Evolutionary conservation across 2,329 filamentous ascomycete genomes (phyloP).

Genomic region (Clarireedia sp.): DNA sequence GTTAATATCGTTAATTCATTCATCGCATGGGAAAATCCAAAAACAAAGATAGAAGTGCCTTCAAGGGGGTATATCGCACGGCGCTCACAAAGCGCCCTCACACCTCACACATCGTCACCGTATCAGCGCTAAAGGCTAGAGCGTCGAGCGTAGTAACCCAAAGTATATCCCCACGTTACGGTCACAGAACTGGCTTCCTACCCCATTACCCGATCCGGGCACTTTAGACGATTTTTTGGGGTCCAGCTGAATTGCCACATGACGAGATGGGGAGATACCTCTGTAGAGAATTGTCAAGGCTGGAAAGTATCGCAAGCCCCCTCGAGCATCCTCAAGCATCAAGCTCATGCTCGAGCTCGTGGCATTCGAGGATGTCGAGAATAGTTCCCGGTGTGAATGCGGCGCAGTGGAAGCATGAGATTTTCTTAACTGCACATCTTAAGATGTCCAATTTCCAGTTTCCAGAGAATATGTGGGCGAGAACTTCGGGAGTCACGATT

Average conservation of each 20-base stretch:
- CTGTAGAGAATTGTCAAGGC: not conserved
- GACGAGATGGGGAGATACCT: not conserved
- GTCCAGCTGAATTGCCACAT: slow-evolving; percentile 9
- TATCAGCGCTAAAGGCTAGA: not conserved
- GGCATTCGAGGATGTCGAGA: slow-evolving; percentile 8
- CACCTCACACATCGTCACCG: not conserved
- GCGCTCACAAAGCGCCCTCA: not conserved
- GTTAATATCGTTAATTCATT: not conserved
- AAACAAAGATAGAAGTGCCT: not conserved
- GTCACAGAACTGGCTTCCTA: not conserved
- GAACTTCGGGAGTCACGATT: not conserved
- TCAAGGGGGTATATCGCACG: too few relatives aligned
- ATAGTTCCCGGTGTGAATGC: slow-evolving; percentile 9
- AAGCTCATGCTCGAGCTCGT: not conserved
- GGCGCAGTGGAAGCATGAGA: slow-evolving; percentile 7
- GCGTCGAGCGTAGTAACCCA: not conserved
- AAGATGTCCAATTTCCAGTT: not conserved
- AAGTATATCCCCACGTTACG: slow-evolving; percentile 9
- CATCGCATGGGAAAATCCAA: not conserved
- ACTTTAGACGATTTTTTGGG: slow-evolving; percentile 8
- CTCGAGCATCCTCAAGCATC: not conserved
- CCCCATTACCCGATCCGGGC: slow-evolving; percentile 1
- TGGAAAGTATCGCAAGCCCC: not conserved
- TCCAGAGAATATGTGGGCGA: not conserved
- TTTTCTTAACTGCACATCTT: slow-evolving; percentile 12